Evolutionary conservation across 2,329 filamentous ascomycete species (phyloP), one percentile per base, ranked within the genome.

Genomic region (Allantophomopsis lycopodina): DNA sequence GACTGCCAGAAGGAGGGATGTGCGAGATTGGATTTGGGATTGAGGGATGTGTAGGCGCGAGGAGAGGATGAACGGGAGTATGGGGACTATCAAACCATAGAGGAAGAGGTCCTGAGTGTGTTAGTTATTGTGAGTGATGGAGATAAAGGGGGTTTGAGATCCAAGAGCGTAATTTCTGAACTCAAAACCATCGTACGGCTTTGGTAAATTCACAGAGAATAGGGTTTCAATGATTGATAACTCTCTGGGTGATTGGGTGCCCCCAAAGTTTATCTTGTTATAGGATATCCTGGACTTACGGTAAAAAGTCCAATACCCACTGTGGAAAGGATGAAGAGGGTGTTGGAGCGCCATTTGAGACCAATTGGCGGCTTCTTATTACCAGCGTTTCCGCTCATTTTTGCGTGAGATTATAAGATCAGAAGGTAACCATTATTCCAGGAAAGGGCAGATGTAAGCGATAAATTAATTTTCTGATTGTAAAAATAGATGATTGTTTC

Each of bases 71-170:
- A 70, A 77, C 0, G 73, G 73, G 1, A 76, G 55, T 7, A 76
- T 65, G 0, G 73, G 73, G 0, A 76, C 71, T 13, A 77, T 60
- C 2, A 77, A 58, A 1, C 68, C 69, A 49, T 76, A 77, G 2
- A 77, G 61, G 50, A 76, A 76, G 11, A 76, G 55, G 49, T 76
- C 72, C 39, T 40, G 31, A 13, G 14, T 17, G 11, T 2, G n/a
- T 11, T 36, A 18, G 32, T 15, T 18, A n/a, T 14, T 21, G 23
- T 14, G 7, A 38, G 42, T 48, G 40, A 41, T 42, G 14, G 28
- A 11, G 32, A 14, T 14, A n/a, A 17, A 37, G 4, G 20, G 23
- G 23, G 23, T 28, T 14, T 17, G 32, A 10, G 5, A 34, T 15
- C 7, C 6, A 8, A 17, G 32, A 34, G 12, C 12, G 32, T 8